Evolutionary conservation across 768 basidiomycete genomes (phyloP), one percentile per base, ranked within the genome.

Genomic region (Collybiopsis luxurians): DNA sequence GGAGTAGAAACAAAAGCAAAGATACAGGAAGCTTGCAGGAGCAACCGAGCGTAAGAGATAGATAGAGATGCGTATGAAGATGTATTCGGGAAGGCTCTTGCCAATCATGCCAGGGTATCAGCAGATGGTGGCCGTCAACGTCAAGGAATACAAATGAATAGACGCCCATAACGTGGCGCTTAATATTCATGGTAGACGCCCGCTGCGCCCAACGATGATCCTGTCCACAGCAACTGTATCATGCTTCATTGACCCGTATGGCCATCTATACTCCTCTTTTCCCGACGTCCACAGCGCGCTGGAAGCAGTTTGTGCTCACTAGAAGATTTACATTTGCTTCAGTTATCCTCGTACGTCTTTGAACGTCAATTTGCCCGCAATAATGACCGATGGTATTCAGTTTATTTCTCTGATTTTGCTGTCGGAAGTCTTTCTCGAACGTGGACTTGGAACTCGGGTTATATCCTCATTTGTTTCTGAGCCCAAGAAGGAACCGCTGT

Each of bases 61-160:
- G 48, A 87, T 84, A 39, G 69, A 70, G 9, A 64, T 45, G 49
- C 73, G 74, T 48, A 87, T 85, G 62, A 80, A 77, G 56, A 83
- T 58, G 64, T 82, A 21, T 15, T 42, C 40, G 17, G 19, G 7
- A n/a, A 42, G 40, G 40, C 40, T 42, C 15, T 15, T 42, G 4
- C 40, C 40, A n/a, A 42, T 9, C 40, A 42, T 42, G 36, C 9
- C 36, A 38, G 7, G 36, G 17, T 9, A 38, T 38, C 7, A 38
- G 36, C 36, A n/a, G n/a, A n/a, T n/a, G n/a, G n/a, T n/a, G n/a
- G 36, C 36, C 36, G 36, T 38, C 36, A 38, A 17, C 7, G 7
- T 38, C 36, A 38, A 38, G 7, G 17, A n/a, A n/a, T n/a, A n/a
- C n/a, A n/a, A n/a, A n/a, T n/a, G n/a, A n/a, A n/a, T n/a, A n/a